A percentile compares a stretch with the other conserved stretches of the same genome.
phyloP scores from a whole-genome alignment of 2,329 filamentous ascomycete genomes.

The Sarocladium strictum region DNA sequence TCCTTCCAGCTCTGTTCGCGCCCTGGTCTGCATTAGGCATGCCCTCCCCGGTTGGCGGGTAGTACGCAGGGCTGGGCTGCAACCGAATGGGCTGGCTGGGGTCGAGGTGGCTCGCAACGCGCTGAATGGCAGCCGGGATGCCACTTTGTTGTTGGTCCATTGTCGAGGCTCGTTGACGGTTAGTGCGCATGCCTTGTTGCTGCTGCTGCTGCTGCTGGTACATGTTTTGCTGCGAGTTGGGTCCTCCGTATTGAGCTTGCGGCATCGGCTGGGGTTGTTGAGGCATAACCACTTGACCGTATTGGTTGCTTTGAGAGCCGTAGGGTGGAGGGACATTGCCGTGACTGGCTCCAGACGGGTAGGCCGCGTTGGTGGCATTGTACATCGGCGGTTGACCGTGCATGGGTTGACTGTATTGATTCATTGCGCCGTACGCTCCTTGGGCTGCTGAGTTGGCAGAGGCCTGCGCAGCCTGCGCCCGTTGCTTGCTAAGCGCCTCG shows the following conservation, averaged over 20 bases:
- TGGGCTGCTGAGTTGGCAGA: conserved; percentile 61
- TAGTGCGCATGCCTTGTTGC: conserved; percentile 58
- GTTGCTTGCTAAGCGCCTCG: conserved; percentile 88
- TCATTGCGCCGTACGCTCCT: conserved; percentile 54
- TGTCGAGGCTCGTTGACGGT: conserved; percentile 85
- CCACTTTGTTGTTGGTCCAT: conserved; percentile 94
- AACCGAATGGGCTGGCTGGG: conserved; percentile 89
- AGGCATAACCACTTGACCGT: conserved; percentile 68
- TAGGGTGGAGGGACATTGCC: conserved; percentile 65
- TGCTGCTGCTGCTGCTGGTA: conserved; percentile 56
- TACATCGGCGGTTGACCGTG: conserved; percentile 64
- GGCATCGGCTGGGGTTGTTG: conserved; percentile 62
- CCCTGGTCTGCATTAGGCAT: conserved; percentile 59
- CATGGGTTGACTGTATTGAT: conserved; percentile 41
- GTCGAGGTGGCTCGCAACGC: conserved; percentile 92
- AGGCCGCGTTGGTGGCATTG: conserved; percentile 70
- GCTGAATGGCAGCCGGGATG: conserved; percentile 86
- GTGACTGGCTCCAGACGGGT: conserved; percentile 50
- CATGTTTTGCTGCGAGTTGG: conserved; percentile 44
- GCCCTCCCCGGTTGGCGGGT: conserved; percentile 85
- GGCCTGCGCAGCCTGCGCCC: conserved; percentile 66
- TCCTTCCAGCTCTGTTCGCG: conserved; percentile 54
- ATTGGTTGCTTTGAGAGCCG: conserved; percentile 50
- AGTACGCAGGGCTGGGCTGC: conserved; percentile 95
- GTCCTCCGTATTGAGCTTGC: conserved; percentile 52